Conservation (phyloP, 495 filamentous ascomycete species). For the Daldinia vernicosa region DNA sequence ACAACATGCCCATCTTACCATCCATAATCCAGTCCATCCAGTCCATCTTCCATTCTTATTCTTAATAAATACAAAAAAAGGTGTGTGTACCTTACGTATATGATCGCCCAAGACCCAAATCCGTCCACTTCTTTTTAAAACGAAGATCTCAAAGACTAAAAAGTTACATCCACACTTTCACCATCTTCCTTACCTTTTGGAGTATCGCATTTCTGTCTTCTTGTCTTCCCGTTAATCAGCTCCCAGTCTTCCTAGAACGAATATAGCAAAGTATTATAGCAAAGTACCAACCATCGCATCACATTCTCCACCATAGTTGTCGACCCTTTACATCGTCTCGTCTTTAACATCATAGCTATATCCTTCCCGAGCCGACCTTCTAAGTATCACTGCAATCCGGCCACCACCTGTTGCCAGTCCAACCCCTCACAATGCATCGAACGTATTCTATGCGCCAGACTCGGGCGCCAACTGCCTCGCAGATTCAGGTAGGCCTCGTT, state of each 20-base stretch:
- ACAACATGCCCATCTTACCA: constrained; percentile 5
- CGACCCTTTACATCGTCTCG: background rate
- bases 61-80: constrained; percentile 27
- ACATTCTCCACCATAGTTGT: background rate
- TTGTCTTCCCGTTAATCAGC: background rate
- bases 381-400: constrained; percentile 11
- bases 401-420: constrained; percentile 12
- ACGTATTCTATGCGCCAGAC: constrained; percentile 98
- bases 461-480: constrained; percentile 81
- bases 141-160: constrained; percentile 26
- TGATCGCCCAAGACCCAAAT: constrained; percentile 28
- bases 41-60: constrained; percentile 14
- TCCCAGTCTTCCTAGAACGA: constrained; percentile 13
- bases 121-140: constrained; percentile 34
- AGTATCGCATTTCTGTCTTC: too few relatives aligned
- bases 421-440: constrained; percentile 78
- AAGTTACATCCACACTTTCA: constrained; percentile 18
- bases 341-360: background rate
- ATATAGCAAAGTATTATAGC: background rate
- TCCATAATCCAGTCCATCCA: background rate
- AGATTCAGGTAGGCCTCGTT: constrained; percentile 54
- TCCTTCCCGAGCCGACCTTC: constrained; percentile 3
- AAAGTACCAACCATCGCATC: background rate
- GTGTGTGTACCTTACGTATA: constrained; percentile 32
- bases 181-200: constrained; percentile 4